A percentile compares a stretch with the other conserved stretches of the same genome.
phyloP scores from a whole-genome alignment of 2,329 filamentous ascomycete genomes.

The Monosporascus cannonballus region DNA sequence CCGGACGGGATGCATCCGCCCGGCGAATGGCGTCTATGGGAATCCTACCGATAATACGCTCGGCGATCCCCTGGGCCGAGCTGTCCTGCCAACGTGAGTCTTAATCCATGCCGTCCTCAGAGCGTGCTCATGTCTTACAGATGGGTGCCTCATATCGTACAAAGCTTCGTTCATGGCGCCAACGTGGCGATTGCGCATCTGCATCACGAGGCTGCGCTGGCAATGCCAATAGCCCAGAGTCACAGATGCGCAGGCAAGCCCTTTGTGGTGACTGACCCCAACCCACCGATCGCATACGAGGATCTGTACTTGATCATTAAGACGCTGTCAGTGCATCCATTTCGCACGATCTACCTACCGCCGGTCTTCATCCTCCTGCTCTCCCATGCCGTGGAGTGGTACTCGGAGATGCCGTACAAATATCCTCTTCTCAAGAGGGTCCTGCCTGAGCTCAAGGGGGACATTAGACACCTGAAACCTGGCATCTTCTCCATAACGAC shows the following conservation, averaged over 20 bases:
- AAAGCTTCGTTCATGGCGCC: constrained; percentile 34
- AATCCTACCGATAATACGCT: constrained; percentile 41
- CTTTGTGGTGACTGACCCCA: constrained; percentile 36
- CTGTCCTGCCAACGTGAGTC: constrained; percentile 36
- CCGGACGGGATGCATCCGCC: constrained; percentile 45
- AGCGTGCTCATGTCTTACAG: constrained; percentile 14
- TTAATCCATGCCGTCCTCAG: not conserved
- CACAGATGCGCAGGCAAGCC: constrained; percentile 30
- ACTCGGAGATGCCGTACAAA: constrained; percentile 24
- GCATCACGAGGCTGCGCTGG: constrained; percentile 34
- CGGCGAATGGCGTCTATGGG: constrained; percentile 47
- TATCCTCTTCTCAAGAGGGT: constrained; percentile 21
- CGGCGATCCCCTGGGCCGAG: constrained; percentile 33
- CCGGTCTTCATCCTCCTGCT: constrained; percentile 31
- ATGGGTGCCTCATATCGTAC: constrained; percentile 32
- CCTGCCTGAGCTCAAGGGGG: constrained; percentile 27
- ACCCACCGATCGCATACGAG: constrained; percentile 31
- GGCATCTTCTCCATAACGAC: constrained; percentile 35
- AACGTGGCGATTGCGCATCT: constrained; percentile 37
- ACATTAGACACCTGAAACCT: constrained; percentile 31
- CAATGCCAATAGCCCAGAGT: constrained; percentile 14
- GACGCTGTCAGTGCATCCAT: constrained; percentile 29
- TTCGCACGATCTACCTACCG: constrained; percentile 24
- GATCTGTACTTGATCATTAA: constrained; percentile 30
- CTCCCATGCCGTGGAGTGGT: constrained; percentile 30